Evolutionary conservation across 2,329 filamentous ascomycete species (phyloP), one percentile per base, ranked within the genome.

Genomic region (Stachybotrys chartarum): DNA sequence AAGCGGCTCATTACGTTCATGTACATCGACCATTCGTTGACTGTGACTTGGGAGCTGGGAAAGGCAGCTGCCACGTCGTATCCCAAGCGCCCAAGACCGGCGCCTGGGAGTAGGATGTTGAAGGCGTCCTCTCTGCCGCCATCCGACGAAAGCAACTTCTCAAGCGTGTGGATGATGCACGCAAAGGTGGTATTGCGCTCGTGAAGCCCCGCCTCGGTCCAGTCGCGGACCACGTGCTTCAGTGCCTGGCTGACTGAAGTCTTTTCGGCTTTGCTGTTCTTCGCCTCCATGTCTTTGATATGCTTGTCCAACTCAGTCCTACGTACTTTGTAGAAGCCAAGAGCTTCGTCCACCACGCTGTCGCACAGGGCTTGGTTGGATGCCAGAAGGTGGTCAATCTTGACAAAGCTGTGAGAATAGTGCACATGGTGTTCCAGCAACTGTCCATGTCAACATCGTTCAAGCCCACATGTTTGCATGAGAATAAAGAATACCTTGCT

Each of bases 221-320:
- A 84, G 61, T 84, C 81, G 6, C 81, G 72, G 3, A 83, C 78
- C 56, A 77, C 78, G 59, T 84, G 81, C 62, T 83, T 84, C 53
- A 84, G 61, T 0, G 78, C 73, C 59, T 84, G 81, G 0, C 74
- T 72, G 0, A 81, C 73, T 39, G 77, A 76, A 2, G 76, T 70
- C 6, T 72, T 73, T 24, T 83, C 80, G 1, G 74, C 72, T 0
- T 63, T 59, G 18, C 66, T 69, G 1, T 72, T 72, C 0, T 68
- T 64, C 1, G 72, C 68, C 1, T 73, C 69, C 0, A 71, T 66
- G 5, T 67, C 64, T 6, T 71, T 68, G 50, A 75, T 63, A 60
- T 75, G 78, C 1, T 68, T 64, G 4, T 76, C 65, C 0, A 84
- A 65, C 59, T 83, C 80, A 1, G 66, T 54, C 5, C 69, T 63